These are phyloP conservation scores for Prunus mongolica DNA, from an alignment of 306 rosid species.

Conservation along the genomic window DNA sequence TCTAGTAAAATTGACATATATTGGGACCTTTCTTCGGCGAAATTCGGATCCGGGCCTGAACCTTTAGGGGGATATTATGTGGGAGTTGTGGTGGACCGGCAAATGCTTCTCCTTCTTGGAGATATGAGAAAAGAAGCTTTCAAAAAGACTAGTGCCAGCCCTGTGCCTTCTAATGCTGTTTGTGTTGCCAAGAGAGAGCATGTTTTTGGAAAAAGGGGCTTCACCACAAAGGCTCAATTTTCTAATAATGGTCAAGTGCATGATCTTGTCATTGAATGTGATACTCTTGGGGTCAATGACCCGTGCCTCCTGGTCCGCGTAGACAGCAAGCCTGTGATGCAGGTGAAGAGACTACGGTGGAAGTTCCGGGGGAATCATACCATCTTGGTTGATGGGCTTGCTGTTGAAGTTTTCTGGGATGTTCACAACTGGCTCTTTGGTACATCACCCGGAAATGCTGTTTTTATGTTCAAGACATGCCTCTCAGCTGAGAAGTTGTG, in stretches of 20 bases:
- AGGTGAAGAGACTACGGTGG: slow-evolving; percentile 83
- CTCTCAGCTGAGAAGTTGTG: slow-evolving; percentile 63
- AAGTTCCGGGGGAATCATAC: slow-evolving; percentile 92
- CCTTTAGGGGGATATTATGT: slow-evolving; percentile 79
- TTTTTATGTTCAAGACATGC: slow-evolving; percentile 89
- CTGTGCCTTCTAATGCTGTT: slow-evolving; percentile 50
- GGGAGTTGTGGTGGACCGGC: slow-evolving; percentile 65
- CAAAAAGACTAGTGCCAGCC: slow-evolving; percentile 67
- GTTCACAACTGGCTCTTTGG: slow-evolving; percentile 92
- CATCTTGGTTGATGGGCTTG: slow-evolving; percentile 75
- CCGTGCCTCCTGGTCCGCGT: slow-evolving; percentile 66
- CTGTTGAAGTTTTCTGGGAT: slow-evolving; percentile 93
- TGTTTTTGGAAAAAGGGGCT: slow-evolving; percentile 74
- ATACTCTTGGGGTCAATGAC: slow-evolving; percentile 52
- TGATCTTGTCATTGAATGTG: slow-evolving; percentile 88
- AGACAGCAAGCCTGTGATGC: slow-evolving; percentile 80
- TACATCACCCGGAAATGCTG: slow-evolving; percentile 67
- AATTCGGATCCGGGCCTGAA: slow-evolving; percentile 83
- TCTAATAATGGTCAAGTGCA: slow-evolving; percentile 73
- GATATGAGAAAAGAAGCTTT: slow-evolving; percentile 90
- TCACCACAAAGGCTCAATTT: slow-evolving; percentile 68
- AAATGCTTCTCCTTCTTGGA: slow-evolving; percentile 91
- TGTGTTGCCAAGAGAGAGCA: slow-evolving; percentile 82
- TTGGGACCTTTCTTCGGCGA: slow-evolving; percentile 93
- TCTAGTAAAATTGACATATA: slow-evolving; percentile 67